These are phyloP conservation scores for Nemania sp. DNA, from an alignment of 2,329 filamentous ascomycete genomes.

Conservation along the genomic window DNA sequence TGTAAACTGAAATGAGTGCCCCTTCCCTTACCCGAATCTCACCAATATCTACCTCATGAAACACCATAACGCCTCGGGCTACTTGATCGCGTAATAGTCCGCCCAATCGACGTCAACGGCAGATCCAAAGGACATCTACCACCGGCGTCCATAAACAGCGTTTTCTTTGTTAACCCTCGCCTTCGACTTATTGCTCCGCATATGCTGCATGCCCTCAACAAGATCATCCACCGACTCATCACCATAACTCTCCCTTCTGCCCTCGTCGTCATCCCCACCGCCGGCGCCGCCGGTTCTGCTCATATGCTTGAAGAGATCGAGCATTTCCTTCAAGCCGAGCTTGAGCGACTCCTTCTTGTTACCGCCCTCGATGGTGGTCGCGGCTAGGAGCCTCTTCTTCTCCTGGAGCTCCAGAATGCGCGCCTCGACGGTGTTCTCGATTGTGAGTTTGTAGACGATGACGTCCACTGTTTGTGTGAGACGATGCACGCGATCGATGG, in stretches of 20 bases:
- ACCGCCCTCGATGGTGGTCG: slow-evolving; percentile 87
- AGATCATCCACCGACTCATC: not conserved
- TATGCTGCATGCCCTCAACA: not conserved
- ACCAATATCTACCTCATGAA: not conserved
- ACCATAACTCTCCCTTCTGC: not conserved
- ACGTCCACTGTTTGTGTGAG: slow-evolving; percentile 96
- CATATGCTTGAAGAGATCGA: slow-evolving; percentile 86
- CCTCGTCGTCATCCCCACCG: slow-evolving; percentile 39
- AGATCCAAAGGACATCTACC: slow-evolving; percentile 27
- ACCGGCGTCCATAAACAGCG: slow-evolving; percentile 38
- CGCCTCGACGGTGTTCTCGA: slow-evolving; percentile 89
- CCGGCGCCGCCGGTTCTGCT: slow-evolving; percentile 56
- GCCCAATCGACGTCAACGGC: not conserved
- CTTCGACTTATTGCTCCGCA: slow-evolving; percentile 20
- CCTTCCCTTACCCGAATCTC: not conserved
- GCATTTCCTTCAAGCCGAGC: slow-evolving; percentile 91
- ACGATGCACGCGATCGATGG: slow-evolving; percentile 98
- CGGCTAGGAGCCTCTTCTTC: slow-evolving; percentile 91
- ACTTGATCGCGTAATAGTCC: slow-evolving; percentile 4
- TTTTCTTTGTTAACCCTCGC: slow-evolving; percentile 31
- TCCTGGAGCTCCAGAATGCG: slow-evolving; percentile 95
- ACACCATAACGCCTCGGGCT: slow-evolving; percentile 30
- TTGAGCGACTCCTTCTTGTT: slow-evolving; percentile 80
- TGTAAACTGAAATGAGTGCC: not conserved
- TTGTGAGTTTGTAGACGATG: slow-evolving; percentile 92